These are phyloP conservation scores for Irpex sp. DNA, from an alignment of 1,284 basidiomycete species.

Conservation along the genomic window DNA sequence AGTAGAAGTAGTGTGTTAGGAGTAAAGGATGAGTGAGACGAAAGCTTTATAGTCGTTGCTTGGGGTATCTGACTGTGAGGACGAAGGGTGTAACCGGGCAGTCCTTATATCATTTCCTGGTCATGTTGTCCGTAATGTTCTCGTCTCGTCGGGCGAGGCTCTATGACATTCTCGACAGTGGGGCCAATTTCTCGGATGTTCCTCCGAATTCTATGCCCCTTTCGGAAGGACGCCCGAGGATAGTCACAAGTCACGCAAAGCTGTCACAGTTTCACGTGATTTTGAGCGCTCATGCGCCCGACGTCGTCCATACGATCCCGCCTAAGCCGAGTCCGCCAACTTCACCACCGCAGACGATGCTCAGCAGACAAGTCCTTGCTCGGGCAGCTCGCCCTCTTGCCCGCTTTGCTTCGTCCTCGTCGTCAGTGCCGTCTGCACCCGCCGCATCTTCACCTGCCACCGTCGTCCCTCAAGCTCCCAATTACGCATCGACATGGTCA, in stretches of 20 bases:
- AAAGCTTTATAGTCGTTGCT: background rate
- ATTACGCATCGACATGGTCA: slow-evolving; percentile 76
- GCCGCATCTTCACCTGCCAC: slow-evolving; percentile 22
- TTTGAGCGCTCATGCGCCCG: slow-evolving; percentile 7
- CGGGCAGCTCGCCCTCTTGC: slow-evolving; percentile 26
- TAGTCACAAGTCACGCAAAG: background rate
- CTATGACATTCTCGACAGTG: slow-evolving; percentile 1
- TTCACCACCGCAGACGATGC: slow-evolving; percentile 24
- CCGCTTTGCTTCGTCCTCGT: slow-evolving; percentile 31
- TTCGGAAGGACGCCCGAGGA: background rate
- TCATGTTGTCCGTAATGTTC: background rate
- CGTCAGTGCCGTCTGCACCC: slow-evolving; percentile 26
- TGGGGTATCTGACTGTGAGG: slow-evolving; percentile 6
- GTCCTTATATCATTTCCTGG: background rate
- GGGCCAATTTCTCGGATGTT: background rate
- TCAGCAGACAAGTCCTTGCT: slow-evolving; percentile 32
- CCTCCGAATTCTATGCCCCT: background rate
- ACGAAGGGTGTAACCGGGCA: background rate
- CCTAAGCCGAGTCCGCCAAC: background rate
- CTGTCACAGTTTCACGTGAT: slow-evolving; percentile 3
- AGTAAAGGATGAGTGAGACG: slow-evolving; percentile 12
- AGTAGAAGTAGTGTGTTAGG: slow-evolving; percentile 21
- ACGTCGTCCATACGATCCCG: slow-evolving; percentile 3
- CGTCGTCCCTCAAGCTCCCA: slow-evolving; percentile 68
- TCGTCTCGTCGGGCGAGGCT: background rate